Percentiles rank a stretch among this genome's conserved stretches.
Conservation (phyloP, 2,329 filamentous ascomycete genomes). For the Fusarium albidum region DNA sequence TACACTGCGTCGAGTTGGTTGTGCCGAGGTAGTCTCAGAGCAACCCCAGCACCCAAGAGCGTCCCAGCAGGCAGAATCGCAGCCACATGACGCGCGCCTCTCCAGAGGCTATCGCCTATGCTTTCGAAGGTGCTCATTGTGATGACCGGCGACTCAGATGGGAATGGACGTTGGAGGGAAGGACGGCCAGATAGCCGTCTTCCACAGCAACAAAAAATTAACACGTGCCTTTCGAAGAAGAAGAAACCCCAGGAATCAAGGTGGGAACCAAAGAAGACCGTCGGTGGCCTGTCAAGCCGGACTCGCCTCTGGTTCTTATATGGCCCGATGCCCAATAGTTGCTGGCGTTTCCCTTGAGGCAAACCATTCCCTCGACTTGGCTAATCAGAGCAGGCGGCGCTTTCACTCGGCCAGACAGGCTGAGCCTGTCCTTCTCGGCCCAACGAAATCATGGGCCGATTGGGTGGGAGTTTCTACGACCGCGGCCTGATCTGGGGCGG, state of each 20-base stretch:
- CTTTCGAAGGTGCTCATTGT: conserved; percentile 13
- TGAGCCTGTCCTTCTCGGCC: conserved; percentile 1
- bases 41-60: conserved; percentile 27
- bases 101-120: conserved; percentile 1
- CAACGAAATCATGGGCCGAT: conserved; percentile 4
- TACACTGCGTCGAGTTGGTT: conserved; percentile 25
- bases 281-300: not conserved
- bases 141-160: not conserved
- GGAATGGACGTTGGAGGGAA: not conserved
- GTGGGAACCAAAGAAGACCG: too few relatives aligned
- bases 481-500: not conserved
- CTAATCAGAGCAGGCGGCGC: not conserved
- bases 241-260: too few relatives aligned
- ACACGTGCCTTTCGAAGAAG: not conserved
- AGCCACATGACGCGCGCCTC: conserved; percentile 3
- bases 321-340: not conserved
- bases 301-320: conserved; percentile 18
- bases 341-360: conserved; percentile 1
- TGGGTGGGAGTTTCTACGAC: not conserved
- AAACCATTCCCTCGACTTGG: not conserved
- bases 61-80: conserved; percentile 24
- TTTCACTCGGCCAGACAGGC: conserved; percentile 4
- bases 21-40: conserved; percentile 22
- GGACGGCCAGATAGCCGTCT: not conserved
- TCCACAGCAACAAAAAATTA: not conserved